Conservation (phyloP, 2,329 filamentous ascomycete genomes). For the Dothideomycetidae sp. region DNA sequence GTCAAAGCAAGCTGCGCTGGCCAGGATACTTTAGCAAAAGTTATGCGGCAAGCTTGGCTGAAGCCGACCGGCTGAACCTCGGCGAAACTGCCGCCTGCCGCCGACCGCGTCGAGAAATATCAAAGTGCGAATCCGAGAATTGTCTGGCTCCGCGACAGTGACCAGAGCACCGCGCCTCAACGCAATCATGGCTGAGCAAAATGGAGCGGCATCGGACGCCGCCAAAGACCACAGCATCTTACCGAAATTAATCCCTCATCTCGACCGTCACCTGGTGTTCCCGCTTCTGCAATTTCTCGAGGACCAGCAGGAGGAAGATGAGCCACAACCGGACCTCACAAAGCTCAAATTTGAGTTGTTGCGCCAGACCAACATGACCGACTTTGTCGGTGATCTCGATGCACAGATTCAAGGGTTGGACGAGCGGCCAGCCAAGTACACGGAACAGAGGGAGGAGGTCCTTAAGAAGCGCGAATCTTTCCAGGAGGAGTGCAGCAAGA, state of each 20-base stretch:
- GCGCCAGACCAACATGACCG: slow-evolving; percentile 97
- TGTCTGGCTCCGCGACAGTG: slow-evolving; percentile 9
- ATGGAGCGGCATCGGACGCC: slow-evolving; percentile 35
- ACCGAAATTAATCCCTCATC: slow-evolving; percentile 75
- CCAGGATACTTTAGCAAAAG: too few relatives aligned
- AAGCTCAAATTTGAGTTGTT: slow-evolving; percentile 86
- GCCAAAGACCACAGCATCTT: slow-evolving; percentile 66
- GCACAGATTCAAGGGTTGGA: slow-evolving; percentile 73
- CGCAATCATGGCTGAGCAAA: slow-evolving; percentile 27
- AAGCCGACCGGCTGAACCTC: slow-evolving; percentile 6
- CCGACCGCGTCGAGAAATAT: slow-evolving; percentile 7
- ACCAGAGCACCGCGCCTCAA: slow-evolving; percentile 6
- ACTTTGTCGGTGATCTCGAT: slow-evolving; percentile 88
- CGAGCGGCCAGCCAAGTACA: slow-evolving; percentile 69
- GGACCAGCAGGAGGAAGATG: slow-evolving; percentile 63
- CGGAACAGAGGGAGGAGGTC: slow-evolving; percentile 79
- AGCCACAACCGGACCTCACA: slow-evolving; percentile 58
- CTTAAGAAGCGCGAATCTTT: slow-evolving; percentile 68
- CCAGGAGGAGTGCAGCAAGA: slow-evolving; percentile 77
- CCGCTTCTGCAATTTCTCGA: slow-evolving; percentile 86
- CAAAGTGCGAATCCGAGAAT: slow-evolving; percentile 7
- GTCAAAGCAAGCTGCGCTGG: too few relatives aligned
- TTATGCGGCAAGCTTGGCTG: neutral
- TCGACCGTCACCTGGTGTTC: slow-evolving; percentile 94
- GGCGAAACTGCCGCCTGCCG: slow-evolving; percentile 1